Percentiles rank a stretch among this genome's conserved stretches.
Conservation (phyloP, 306 rosid genomes). For the Vigna angularis region DNA sequence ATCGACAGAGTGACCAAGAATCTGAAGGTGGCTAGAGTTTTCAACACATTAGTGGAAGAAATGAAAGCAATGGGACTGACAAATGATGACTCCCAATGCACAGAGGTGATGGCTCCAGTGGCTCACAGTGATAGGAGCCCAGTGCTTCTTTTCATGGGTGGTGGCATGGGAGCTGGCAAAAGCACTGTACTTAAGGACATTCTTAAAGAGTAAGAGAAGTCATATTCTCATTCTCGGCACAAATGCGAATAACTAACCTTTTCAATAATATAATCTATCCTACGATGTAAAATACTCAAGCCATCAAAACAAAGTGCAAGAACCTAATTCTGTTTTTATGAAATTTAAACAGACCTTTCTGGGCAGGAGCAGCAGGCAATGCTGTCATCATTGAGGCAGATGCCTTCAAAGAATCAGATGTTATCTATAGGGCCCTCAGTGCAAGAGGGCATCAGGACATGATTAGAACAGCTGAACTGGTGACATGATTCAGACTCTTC, state of each 20-base stretch:
- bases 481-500: conserved; percentile 39
- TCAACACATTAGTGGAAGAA: conserved; percentile 87
- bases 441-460: conserved; percentile 89
- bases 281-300: background rate
- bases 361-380: conserved; percentile 90
- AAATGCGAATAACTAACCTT: background rate
- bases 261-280: no score
- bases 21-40: conserved; percentile 95
- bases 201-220: conserved; percentile 83
- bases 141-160: conserved; percentile 96
- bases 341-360: conserved; percentile 76
- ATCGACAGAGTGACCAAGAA: conserved; percentile 89
- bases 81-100: conserved; percentile 81
- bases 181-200: conserved; percentile 94
- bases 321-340: conserved; percentile 38
- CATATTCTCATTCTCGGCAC: conserved; percentile 8
- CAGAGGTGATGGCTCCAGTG: conserved; percentile 98
- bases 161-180: conserved; percentile 99
- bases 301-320: conserved; percentile 17
- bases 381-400: conserved; percentile 95
- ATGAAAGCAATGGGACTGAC: conserved; percentile 95
- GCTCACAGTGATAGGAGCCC: conserved; percentile 95
- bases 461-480: conserved; percentile 96
- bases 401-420: conserved; percentile 98
- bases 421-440: conserved; percentile 88